phyloP scores from a whole-genome alignment of 2,329 filamentous ascomycete species.

The Dothistroma septosporum region DNA sequence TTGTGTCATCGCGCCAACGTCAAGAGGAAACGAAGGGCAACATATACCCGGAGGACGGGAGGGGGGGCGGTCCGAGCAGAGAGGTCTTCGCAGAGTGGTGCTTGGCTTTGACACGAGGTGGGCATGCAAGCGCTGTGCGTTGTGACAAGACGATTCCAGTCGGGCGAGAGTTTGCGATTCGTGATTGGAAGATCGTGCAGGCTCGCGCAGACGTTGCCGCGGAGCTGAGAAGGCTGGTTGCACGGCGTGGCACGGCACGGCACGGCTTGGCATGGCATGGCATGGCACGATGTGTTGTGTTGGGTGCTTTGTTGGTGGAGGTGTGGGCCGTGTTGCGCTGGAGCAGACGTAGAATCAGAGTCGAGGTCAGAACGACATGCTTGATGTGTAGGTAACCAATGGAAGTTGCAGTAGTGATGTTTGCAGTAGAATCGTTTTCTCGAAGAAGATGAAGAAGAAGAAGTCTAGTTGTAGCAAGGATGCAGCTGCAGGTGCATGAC shows the following conservation, averaged over 20 bases:
- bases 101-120: constrained; percentile 9
- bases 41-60: too few relatives aligned
- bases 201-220: background rate
- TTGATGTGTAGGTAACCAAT: background rate
- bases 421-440: background rate
- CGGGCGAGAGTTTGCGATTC: background rate
- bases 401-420: background rate
- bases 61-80: too few relatives aligned
- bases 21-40: background rate
- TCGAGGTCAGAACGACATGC: background rate
- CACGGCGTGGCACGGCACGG: too few relatives aligned
- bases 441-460: background rate
- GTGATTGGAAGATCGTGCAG: background rate
- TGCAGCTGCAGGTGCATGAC: background rate
- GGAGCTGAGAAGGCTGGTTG: background rate
- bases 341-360: background rate
- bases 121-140: background rate
- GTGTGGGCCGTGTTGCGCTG: too few relatives aligned
- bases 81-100: background rate
- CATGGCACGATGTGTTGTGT: background rate
- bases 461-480: background rate
- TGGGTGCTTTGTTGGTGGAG: too few relatives aligned
- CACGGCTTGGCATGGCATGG: too few relatives aligned
- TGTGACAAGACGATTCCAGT: background rate
- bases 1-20: background rate